These are phyloP conservation scores for Intubia oerlemansii DNA, from an alignment of 2,329 filamentous ascomycete species.

Conservation along the genomic window DNA sequence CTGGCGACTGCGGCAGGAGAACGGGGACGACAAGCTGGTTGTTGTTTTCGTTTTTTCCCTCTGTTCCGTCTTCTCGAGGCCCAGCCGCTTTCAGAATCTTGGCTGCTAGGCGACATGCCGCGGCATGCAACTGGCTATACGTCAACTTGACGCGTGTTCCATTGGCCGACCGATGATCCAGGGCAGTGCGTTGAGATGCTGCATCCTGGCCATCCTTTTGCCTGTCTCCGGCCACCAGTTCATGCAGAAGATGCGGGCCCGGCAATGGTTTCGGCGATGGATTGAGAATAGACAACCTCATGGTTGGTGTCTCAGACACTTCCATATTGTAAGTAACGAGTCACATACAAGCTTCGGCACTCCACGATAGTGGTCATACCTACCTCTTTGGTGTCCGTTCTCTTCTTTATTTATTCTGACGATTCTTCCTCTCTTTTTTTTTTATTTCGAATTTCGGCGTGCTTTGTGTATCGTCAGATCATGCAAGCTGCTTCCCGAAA, in stretches of 20 bases:
- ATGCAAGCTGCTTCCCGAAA: no score
- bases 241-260: slow-evolving; percentile 25
- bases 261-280: slow-evolving; percentile 17
- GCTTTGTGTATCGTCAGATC: no score
- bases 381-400: no score
- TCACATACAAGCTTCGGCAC: no score
- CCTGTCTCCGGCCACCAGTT: slow-evolving; percentile 23
- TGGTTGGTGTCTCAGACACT: no score
- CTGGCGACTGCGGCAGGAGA: slow-evolving; percentile 53
- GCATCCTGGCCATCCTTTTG: background rate
- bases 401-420: no score
- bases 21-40: slow-evolving; percentile 70
- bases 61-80: no score
- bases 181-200: slow-evolving; percentile 26
- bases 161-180: slow-evolving; percentile 38
- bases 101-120: slow-evolving; percentile 32
- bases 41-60: no score
- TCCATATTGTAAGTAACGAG: background rate
- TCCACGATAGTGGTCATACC: no score
- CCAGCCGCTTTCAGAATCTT: no score
- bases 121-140: slow-evolving; percentile 39
- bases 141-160: slow-evolving; percentile 26
- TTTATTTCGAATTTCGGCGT: no score
- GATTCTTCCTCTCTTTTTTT: no score
- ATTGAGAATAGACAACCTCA: slow-evolving; percentile 26